phyloP scores from a whole-genome alignment of 2,329 filamentous ascomycete species.

The Aspergillus nomiae region DNA sequence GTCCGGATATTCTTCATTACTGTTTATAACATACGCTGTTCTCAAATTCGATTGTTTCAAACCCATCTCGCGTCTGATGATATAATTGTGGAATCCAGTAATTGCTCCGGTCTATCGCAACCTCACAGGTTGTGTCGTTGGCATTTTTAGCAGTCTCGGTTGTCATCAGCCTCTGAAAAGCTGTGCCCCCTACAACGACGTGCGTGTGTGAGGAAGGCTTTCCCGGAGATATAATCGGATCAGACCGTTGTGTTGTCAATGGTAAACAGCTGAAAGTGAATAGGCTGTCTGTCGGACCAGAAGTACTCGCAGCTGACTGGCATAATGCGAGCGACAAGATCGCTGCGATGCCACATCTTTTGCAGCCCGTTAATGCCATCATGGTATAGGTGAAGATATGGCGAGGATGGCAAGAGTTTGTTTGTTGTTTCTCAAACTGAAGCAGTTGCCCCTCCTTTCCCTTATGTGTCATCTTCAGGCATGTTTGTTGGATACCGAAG shows the following conservation, averaged over 20 bases:
- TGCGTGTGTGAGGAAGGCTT: constrained; percentile 64
- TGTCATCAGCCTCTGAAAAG: constrained; percentile 63
- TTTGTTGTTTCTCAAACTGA: neutral
- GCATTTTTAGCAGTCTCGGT: constrained; percentile 56
- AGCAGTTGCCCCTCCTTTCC: neutral
- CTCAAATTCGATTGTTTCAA: constrained; percentile 22
- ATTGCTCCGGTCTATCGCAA: constrained; percentile 69
- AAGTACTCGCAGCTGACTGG: neutral
- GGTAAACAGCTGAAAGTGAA: constrained; percentile 29
- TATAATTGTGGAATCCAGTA: constrained; percentile 78
- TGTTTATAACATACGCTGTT: constrained; percentile 16
- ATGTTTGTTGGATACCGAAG: neutral
- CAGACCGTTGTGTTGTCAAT: constrained; percentile 42
- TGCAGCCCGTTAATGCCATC: neutral
- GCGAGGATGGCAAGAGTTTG: neutral
- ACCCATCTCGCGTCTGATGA: constrained; percentile 44
- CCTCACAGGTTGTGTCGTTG: constrained; percentile 56
- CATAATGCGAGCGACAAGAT: neutral
- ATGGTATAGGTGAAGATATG: neutral
- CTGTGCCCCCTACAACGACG: constrained; percentile 69
- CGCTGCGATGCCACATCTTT: neutral
- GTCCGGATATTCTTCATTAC: neutral
- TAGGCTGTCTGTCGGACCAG: constrained; percentile 12
- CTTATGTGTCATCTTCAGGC: neutral
- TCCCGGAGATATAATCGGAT: constrained; percentile 70